Base-by-base conservation (phyloP, 176 grass and related monocot genomes). In the Aechmea fasciata region DNA sequence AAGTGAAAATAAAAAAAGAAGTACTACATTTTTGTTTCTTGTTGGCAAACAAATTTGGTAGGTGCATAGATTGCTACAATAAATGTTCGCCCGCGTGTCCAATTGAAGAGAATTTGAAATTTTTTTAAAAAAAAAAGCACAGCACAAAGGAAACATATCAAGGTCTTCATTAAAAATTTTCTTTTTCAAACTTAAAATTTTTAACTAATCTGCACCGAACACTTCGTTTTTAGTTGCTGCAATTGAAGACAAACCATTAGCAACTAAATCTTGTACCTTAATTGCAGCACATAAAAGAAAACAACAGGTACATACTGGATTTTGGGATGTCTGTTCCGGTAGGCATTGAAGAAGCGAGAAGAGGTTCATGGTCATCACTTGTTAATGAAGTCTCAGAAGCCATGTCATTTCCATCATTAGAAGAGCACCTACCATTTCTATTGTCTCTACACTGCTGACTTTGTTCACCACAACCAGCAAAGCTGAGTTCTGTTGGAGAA, bases 321-420 rank as follows among this genome's bases (percentile, higher is more conserved):
- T 82, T 79, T 71, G 73, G 69, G 71, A 79, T 75, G 61, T 9
- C 71, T 63, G 74, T 55, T 80, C 71, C 67, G 69, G 50, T 69
- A 77, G 71, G 68, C 57, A 51, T 71, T 0, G 62, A 71, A 71
- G 22, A 75, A 66, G 83, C 67, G 61, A 96, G 88, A 85, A 92
- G 92, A 65, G 92, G 92, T 87, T 92, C 92, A 71, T 79, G 51
- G 65, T 91, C 92, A 71, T 91, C 85, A 75, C 19, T 84, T 91
- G 48, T 76, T 69, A n/a, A 78, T 41, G 81, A 87, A 79, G 66
- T 78, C 65, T 51, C 79, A 65, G 76, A 52, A 85, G 74, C 63
- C 63, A 72, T 80, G 41, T 11, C 64, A 75, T 75, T 82, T 78
- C 15, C 83, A 87, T 72, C 74, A 83, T 79, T 70, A 71, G 66